These are phyloP conservation scores for Colletotrichum chlorophyti DNA, from an alignment of 2,329 filamentous ascomycete species.

Conservation along the genomic window DNA sequence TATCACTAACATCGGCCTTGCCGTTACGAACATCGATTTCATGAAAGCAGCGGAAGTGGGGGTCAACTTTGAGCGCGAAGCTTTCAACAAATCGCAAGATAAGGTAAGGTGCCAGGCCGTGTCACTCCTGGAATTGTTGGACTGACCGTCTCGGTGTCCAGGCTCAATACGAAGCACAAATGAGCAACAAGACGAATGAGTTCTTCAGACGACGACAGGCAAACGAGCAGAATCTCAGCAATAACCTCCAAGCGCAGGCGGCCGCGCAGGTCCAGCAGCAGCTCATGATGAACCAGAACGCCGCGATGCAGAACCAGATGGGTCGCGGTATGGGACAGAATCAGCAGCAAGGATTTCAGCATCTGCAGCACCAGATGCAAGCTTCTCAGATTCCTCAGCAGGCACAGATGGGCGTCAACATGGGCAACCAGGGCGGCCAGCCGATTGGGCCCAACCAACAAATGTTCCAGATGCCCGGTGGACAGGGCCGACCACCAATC, in stretches of 20 bases:
- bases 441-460: conserved; percentile 51
- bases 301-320: conserved; percentile 56
- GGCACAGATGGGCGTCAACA: conserved; percentile 46
- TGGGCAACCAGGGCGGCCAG: conserved; percentile 43
- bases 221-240: conserved; percentile 56
- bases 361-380: conserved; percentile 66
- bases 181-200: conserved; percentile 54
- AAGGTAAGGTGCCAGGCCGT: conserved; percentile 47
- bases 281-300: conserved; percentile 59
- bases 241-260: conserved; percentile 54
- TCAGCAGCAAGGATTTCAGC: conserved; percentile 61
- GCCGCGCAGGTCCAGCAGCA: conserved; percentile 49
- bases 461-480: conserved; percentile 42
- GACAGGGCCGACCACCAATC: conserved; percentile 40
- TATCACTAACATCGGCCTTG: conserved; percentile 58
- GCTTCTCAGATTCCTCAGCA: conserved; percentile 59
- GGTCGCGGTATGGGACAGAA: conserved; percentile 57
- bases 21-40: conserved; percentile 48
- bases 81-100: conserved; percentile 52
- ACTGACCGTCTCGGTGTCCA: too few relatives aligned
- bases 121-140: too few relatives aligned
- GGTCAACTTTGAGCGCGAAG: conserved; percentile 55
- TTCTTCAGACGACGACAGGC: conserved; percentile 58
- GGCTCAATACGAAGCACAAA: conserved; percentile 57
- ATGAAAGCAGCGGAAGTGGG: conserved; percentile 49